These are phyloP conservation scores for Eimeria acervulina DNA, from an alignment of 169 alveolate genomes.

Conservation along the genomic window DNA sequence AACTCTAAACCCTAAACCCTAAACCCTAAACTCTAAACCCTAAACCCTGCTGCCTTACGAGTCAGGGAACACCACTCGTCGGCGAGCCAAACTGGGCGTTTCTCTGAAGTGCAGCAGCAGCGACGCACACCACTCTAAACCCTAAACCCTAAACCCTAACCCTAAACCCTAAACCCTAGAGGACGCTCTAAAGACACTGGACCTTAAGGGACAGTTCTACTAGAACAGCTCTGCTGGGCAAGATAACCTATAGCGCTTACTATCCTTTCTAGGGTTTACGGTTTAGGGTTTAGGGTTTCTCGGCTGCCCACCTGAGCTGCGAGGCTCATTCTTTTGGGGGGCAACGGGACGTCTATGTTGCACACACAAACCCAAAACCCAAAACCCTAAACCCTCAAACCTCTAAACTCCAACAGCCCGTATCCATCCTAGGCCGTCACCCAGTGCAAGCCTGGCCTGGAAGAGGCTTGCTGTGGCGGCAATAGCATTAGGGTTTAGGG, in stretches of 20 bases:
- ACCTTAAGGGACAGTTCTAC: not conserved
- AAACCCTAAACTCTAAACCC: slow-evolving; percentile 39
- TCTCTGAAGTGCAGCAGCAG: slow-evolving; percentile 31
- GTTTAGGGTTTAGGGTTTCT: not conserved
- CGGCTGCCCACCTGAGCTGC: not conserved
- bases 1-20: slow-evolving; percentile 45
- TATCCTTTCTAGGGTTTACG: slow-evolving; percentile 11
- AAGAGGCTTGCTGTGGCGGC: not conserved
- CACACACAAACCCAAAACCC: not conserved
- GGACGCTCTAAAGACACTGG: not conserved
- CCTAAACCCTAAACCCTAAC: slow-evolving; percentile 36
- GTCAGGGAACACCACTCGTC: slow-evolving; percentile 47
- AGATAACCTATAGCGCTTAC: not conserved
- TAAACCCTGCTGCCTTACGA: not conserved
- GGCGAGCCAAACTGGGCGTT: slow-evolving; percentile 23
- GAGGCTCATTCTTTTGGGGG: not conserved
- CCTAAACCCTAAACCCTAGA: slow-evolving; percentile 4
- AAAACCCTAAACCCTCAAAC: not conserved
- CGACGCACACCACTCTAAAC: not conserved
- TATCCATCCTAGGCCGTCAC: not conserved
- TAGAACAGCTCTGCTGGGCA: not conserved
- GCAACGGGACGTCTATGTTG: slow-evolving; percentile 1
- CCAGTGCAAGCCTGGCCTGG: not conserved
- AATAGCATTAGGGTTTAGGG: not conserved
- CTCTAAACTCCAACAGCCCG: not conserved